Evolutionary conservation across 306 rosid genomes (phyloP).

Genomic region (Urtica urens): DNA sequence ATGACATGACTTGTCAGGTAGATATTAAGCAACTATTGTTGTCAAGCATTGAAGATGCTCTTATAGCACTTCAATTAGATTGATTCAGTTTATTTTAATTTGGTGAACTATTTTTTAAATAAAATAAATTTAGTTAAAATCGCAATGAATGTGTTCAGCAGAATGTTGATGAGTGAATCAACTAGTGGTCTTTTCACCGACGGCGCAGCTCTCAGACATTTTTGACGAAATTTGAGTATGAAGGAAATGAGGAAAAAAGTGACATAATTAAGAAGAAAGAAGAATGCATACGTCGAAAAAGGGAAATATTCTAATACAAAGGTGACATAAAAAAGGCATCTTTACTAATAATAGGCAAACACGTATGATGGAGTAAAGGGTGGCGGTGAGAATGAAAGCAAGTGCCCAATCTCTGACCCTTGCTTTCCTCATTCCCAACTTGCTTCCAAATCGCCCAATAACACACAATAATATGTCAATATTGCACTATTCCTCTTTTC

Average conservation of each 20-base stretch:
- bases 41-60: too few relatives aligned
- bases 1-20: too few relatives aligned
- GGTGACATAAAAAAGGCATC: neutral
- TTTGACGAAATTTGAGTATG: too few relatives aligned
- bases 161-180: too few relatives aligned
- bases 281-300: neutral
- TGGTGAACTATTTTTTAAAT: too few relatives aligned
- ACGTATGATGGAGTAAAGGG: neutral
- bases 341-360: slow-evolving; percentile 2
- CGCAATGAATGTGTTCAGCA: too few relatives aligned
- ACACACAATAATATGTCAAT: neutral
- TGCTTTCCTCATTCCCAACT: slow-evolving; percentile 9
- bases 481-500: neutral
- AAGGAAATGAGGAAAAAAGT: neutral
- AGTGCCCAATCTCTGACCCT: neutral
- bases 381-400: neutral
- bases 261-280: neutral
- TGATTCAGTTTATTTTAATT: too few relatives aligned
- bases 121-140: too few relatives aligned
- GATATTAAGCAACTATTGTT: too few relatives aligned
- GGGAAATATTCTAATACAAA: neutral
- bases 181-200: too few relatives aligned
- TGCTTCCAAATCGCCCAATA: neutral
- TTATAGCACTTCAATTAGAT: too few relatives aligned
- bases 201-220: too few relatives aligned